Evolutionary conservation across 139 green algal species (phyloP).

Genomic region (Chlorella vulgaris): DNA sequence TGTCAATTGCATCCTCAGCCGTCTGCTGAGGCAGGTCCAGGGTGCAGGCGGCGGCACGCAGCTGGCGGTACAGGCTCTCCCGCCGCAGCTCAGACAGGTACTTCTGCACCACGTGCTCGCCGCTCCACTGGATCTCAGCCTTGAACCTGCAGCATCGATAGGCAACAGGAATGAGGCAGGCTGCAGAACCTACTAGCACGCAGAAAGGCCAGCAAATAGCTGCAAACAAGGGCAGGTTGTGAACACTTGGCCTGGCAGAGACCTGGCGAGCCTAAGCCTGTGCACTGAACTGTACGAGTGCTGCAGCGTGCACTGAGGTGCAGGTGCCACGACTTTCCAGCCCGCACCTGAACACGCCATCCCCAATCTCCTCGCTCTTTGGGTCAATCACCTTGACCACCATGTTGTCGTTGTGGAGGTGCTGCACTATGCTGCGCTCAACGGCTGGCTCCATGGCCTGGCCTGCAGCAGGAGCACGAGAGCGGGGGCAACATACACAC

Average conservation of each 20-base stretch:
- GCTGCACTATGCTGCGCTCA: slow-evolving; percentile 52
- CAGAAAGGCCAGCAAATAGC: too few relatives aligned
- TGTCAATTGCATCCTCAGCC: slow-evolving; percentile 44
- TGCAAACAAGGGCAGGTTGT: background rate
- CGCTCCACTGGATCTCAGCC: slow-evolving; percentile 72
- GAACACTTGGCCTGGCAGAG: background rate
- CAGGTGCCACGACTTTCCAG: too few relatives aligned
- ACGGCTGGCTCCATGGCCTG: slow-evolving; percentile 33
- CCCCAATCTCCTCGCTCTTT: slow-evolving; percentile 90
- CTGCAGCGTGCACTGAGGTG: too few relatives aligned
- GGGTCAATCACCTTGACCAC: slow-evolving; percentile 77
- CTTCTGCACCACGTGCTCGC: slow-evolving; percentile 40
- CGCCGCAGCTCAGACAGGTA: slow-evolving; percentile 24
- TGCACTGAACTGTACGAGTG: background rate
- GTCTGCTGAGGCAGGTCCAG: background rate
- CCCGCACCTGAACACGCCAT: slow-evolving; percentile 68
- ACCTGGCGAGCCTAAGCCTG: too few relatives aligned
- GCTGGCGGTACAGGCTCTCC: slow-evolving; percentile 39
- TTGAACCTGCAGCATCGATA: slow-evolving; percentile 71
- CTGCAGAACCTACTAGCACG: too few relatives aligned
- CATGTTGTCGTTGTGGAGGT: slow-evolving; percentile 50
- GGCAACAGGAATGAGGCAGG: too few relatives aligned
- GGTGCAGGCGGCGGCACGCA: slow-evolving; percentile 28
- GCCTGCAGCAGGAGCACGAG: background rate
- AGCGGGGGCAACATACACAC: background rate